Conservation (phyloP, 495 filamentous ascomycete genomes). For the Podospora fimiseda region DNA sequence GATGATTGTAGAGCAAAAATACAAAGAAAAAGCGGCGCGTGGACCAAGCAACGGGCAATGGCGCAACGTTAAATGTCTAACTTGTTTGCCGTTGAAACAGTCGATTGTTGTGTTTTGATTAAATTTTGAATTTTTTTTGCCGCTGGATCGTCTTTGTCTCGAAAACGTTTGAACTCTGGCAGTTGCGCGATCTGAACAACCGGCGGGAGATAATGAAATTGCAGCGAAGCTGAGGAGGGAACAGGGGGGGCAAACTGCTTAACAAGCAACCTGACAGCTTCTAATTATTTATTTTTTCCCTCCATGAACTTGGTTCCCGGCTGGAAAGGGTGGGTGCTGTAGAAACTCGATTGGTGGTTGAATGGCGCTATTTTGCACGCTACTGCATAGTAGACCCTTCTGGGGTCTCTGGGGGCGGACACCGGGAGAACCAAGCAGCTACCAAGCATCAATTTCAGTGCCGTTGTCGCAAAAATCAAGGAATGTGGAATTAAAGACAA, state of each 20-base stretch:
- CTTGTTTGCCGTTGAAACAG: constrained; percentile 1
- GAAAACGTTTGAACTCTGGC: constrained; percentile 28
- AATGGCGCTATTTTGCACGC: not conserved
- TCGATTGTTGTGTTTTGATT: not conserved
- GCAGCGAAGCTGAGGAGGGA: too few species aligned
- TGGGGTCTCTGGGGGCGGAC: too few species aligned
- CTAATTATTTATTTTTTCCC: too few species aligned
- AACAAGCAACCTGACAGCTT: too few species aligned
- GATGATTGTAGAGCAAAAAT: constrained; percentile 7
- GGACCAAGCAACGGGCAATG: not conserved
- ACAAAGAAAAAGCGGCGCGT: constrained; percentile 6
- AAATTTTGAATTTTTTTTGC: constrained; percentile 5
- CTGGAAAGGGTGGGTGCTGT: not conserved
- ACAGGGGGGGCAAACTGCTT: too few species aligned
- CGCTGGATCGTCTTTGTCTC: constrained; percentile 17
- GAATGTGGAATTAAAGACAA: not conserved
- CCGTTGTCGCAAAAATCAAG: too few species aligned
- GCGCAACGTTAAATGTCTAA: constrained; percentile 6
- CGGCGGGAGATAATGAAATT: constrained; percentile 8
- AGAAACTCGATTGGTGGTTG: not conserved
- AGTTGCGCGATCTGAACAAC: constrained; percentile 14
- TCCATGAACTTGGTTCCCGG: too few species aligned
- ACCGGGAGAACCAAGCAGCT: too few species aligned
- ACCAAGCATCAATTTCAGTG: too few species aligned
- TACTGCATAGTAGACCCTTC: not conserved